phyloP scores from a whole-genome alignment of 2,329 filamentous ascomycete species.

The Dactylellina cionopaga region DNA sequence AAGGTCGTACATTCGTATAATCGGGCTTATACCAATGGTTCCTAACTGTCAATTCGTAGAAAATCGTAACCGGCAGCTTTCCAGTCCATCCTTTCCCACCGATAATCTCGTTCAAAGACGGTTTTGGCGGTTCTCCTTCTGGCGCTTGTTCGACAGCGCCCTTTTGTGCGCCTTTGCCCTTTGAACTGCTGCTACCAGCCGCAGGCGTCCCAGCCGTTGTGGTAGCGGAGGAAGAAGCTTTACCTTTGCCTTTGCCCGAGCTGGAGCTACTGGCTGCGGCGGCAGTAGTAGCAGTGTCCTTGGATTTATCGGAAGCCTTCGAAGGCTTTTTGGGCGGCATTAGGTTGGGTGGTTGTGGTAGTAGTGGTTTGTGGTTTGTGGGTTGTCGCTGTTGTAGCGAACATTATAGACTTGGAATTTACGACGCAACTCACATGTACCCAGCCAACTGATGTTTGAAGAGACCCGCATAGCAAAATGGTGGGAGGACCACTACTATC shows the following conservation, averaged over 20 bases:
- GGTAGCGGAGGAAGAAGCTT: constrained; percentile 7
- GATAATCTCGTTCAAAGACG: constrained; percentile 78
- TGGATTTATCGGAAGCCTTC: constrained; percentile 45
- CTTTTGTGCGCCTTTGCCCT: constrained; percentile 56
- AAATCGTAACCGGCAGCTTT: constrained; percentile 80
- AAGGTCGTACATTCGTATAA: constrained; percentile 75
- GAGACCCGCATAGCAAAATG: too few relatives aligned
- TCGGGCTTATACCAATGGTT: constrained; percentile 95
- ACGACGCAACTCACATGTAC: not conserved
- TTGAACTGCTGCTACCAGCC: constrained; percentile 7
- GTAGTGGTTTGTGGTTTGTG: not conserved
- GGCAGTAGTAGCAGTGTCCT: constrained; percentile 15
- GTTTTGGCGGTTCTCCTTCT: constrained; percentile 20
- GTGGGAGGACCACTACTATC: too few relatives aligned
- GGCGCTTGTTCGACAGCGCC: constrained; percentile 65
- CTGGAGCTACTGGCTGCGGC: constrained; percentile 9
- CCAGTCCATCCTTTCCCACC: constrained; percentile 97
- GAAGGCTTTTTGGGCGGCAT: constrained; percentile 49
- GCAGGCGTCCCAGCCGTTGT: constrained; percentile 3
- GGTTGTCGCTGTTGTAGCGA: not conserved
- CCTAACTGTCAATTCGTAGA: constrained; percentile 63
- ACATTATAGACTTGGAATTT: too few relatives aligned
- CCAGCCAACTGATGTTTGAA: too few relatives aligned
- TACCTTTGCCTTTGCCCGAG: constrained; percentile 36
- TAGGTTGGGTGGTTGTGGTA: not conserved